Evolutionary conservation across 345 rosid genomes (phyloP).

Genomic region (Citrus sp.): DNA sequence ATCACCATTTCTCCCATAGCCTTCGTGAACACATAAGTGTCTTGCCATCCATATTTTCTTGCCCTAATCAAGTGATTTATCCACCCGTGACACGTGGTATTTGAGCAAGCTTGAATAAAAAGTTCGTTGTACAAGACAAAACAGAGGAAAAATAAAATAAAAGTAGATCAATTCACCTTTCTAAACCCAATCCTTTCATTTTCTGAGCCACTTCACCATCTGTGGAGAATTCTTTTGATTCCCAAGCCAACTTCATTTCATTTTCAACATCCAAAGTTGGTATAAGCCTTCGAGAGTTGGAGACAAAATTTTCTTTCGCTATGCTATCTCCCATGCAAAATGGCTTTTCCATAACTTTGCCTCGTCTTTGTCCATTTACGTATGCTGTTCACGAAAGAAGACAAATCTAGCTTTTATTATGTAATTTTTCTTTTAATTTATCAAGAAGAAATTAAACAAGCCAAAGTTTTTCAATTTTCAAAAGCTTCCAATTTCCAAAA

Average conservation of each 20-base stretch:
- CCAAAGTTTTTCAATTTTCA: no score
- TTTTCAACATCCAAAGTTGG: conserved; percentile 50
- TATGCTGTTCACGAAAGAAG: conserved; percentile 48
- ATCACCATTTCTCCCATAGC: conserved; percentile 99
- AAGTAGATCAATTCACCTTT: conserved; percentile 40
- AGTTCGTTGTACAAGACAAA: background rate
- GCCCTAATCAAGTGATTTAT: conserved; percentile 44
- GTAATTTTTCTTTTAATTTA: background rate
- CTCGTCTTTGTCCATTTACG: conserved; percentile 93
- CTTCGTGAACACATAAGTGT: conserved; percentile 87
- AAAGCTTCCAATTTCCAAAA: no score
- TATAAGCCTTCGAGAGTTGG: conserved; percentile 25
- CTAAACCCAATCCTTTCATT: conserved; percentile 81
- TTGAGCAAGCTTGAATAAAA: background rate
- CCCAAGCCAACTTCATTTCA: conserved; percentile 58
- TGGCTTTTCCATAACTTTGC: conserved; percentile 80
- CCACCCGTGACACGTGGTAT: background rate
- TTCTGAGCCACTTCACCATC: conserved; percentile 44
- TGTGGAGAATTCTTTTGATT: conserved; percentile 30
- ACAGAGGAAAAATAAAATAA: background rate
- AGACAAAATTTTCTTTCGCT: conserved; percentile 50
- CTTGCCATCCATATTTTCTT: conserved; percentile 88
- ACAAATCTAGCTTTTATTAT: background rate
- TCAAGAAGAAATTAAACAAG: background rate
- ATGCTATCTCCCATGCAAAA: conserved; percentile 70